Conservation (phyloP, 352 stramenopile species). For the Pythium plurisporium region DNA sequence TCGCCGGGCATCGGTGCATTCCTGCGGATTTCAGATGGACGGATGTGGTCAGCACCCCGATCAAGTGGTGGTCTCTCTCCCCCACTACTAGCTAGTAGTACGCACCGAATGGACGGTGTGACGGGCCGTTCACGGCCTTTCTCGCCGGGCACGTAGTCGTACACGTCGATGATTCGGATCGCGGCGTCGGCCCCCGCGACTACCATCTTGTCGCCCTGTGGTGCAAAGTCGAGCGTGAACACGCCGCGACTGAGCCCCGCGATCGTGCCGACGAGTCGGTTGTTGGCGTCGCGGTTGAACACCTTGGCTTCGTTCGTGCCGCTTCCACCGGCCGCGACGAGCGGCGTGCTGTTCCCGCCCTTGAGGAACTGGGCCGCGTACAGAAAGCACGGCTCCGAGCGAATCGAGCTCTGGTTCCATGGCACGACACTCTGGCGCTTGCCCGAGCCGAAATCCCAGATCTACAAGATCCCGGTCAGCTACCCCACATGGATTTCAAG, state of each 20-base stretch:
- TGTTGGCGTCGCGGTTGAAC: slow-evolving; percentile 66
- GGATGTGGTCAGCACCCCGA: too few species aligned
- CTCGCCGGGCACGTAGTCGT: slow-evolving; percentile 66
- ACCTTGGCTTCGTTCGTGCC: slow-evolving; percentile 90
- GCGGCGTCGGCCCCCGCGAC: slow-evolving; percentile 80
- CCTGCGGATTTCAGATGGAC: slow-evolving; percentile 20
- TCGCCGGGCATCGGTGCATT: slow-evolving; percentile 53
- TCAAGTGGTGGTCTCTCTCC: neutral
- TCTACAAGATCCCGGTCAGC: slow-evolving; percentile 4
- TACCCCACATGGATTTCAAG: neutral
- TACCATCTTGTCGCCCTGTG: slow-evolving; percentile 73
- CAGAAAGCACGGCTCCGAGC: slow-evolving; percentile 80
- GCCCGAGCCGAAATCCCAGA: slow-evolving; percentile 89
- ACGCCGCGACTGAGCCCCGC: slow-evolving; percentile 76
- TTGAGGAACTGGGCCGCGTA: slow-evolving; percentile 88
- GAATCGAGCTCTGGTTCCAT: slow-evolving; percentile 83
- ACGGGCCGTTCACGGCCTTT: slow-evolving; percentile 66
- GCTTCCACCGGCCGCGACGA: slow-evolving; percentile 84
- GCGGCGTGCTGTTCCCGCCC: slow-evolving; percentile 30
- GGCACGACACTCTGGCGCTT: slow-evolving; percentile 71
- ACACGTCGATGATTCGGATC: slow-evolving; percentile 89
- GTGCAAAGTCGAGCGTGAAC: slow-evolving; percentile 83
- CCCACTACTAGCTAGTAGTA: neutral
- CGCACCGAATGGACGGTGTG: slow-evolving; percentile 52
- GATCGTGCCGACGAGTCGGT: slow-evolving; percentile 73